Percentiles rank a stretch among this genome's conserved stretches.
These are phyloP conservation scores for Penicillium maclennaniae DNA, from an alignment of 495 filamentous ascomycete species.

Conservation along the genomic window DNA sequence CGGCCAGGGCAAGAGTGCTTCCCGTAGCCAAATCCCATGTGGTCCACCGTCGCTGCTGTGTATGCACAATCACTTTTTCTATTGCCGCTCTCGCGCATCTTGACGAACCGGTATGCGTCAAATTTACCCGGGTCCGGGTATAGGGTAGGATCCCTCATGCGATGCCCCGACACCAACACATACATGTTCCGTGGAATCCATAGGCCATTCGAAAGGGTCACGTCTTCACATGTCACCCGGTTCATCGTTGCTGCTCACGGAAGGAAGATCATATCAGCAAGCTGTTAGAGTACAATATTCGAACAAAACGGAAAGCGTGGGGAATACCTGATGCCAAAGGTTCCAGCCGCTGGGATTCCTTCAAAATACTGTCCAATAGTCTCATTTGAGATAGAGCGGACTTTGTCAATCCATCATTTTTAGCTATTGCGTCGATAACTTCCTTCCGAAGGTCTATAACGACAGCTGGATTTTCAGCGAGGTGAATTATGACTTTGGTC, in stretches of 20 bases:
- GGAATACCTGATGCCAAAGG: background rate
- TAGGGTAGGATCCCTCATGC: background rate
- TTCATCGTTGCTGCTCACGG: background rate
- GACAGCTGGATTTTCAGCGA: too few relatives aligned
- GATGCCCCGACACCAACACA: background rate
- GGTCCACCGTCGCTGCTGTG: conserved; percentile 37
- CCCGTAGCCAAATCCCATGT: conserved; percentile 52
- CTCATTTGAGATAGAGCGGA: too few relatives aligned
- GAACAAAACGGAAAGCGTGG: background rate
- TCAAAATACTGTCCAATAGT: conserved; percentile 14
- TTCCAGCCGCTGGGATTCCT: conserved; percentile 5
- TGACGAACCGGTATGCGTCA: conserved; percentile 51
- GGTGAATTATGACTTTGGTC: too few relatives aligned
- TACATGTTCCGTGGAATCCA: background rate
- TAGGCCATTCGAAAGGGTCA: conserved; percentile 6
- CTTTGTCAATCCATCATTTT: too few relatives aligned
- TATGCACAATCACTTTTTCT: conserved; percentile 37
- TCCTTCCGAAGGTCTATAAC: too few relatives aligned
- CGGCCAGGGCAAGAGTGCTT: conserved; percentile 49
- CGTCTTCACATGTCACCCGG: background rate
- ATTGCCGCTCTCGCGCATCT: conserved; percentile 34
- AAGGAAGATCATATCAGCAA: too few relatives aligned
- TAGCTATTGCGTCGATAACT: too few relatives aligned
- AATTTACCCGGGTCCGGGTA: conserved; percentile 40
- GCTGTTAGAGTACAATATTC: too few relatives aligned